Conservation (phyloP, 148 eudicot species). For the Vaccinium macrocarpon region DNA sequence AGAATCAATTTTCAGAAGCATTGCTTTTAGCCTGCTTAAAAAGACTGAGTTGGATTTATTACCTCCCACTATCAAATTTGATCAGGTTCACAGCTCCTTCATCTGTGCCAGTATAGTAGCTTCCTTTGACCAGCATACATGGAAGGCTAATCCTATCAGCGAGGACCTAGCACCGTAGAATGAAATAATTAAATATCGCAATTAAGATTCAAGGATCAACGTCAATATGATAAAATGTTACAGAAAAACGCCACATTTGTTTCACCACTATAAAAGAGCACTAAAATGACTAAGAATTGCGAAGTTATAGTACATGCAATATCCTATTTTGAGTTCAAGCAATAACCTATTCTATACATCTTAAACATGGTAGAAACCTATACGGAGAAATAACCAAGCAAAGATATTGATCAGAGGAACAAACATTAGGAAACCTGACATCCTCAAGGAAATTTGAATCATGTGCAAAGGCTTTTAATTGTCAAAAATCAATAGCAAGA, state of each 20-base stretch:
- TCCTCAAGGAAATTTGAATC: neutral
- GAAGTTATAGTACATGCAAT: neutral
- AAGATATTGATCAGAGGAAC: neutral
- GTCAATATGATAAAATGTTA: neutral
- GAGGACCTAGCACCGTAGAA: slow-evolving; percentile 58
- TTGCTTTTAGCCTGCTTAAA: neutral
- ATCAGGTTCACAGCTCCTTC: slow-evolving; percentile 97
- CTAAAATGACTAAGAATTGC: neutral
- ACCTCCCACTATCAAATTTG: slow-evolving; percentile 88
- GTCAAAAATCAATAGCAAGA: neutral
- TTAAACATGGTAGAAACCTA: neutral
- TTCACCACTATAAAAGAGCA: slow-evolving; percentile 5
- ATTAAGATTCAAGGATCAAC: neutral
- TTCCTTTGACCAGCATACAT: slow-evolving; percentile 94
- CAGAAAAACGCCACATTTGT: neutral
- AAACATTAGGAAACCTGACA: neutral
- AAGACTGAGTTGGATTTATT: slow-evolving; percentile 19
- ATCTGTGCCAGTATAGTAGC: slow-evolving; percentile 97
- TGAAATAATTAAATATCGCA: slow-evolving; percentile 5
- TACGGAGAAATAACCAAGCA: neutral
- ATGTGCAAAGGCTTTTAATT: neutral
- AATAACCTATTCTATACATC: neutral
- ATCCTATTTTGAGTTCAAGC: neutral
- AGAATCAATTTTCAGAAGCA: slow-evolving; percentile 7
- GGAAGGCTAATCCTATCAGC: slow-evolving; percentile 87